Conservation (phyloP, 495 filamentous ascomycete species). For the Xylaria acuta region DNA sequence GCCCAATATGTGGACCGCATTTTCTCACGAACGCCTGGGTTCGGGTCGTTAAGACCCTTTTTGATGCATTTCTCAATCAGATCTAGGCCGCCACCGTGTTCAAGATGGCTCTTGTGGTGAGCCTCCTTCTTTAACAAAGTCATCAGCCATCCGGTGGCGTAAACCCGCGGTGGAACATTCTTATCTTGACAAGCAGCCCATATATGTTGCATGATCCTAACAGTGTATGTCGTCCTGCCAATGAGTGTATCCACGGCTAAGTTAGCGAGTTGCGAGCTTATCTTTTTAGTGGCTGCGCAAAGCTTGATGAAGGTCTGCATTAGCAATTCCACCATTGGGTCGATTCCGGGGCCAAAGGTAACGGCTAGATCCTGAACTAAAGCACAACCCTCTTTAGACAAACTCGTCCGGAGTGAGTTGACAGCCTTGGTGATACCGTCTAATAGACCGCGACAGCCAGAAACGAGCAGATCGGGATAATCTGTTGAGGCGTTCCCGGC, state of each 20-base stretch:
- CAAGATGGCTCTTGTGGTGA: slow-evolving; percentile 78
- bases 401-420: slow-evolving; percentile 85
- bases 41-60: slow-evolving; percentile 83
- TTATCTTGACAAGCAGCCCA: slow-evolving; percentile 84
- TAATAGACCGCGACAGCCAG: slow-evolving; percentile 72
- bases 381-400: slow-evolving; percentile 83
- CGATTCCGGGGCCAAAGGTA: slow-evolving; percentile 76
- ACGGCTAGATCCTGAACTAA: slow-evolving; percentile 86
- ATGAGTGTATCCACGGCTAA: slow-evolving; percentile 77
- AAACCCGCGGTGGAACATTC: slow-evolving; percentile 82
- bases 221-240: slow-evolving; percentile 75
- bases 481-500: slow-evolving; percentile 85
- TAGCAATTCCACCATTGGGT: slow-evolving; percentile 88
- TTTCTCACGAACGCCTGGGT: slow-evolving; percentile 82
- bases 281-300: slow-evolving; percentile 87
- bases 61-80: slow-evolving; percentile 85
- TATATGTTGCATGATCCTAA: slow-evolving; percentile 83
- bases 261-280: slow-evolving; percentile 80
- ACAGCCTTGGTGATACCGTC: slow-evolving; percentile 91
- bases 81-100: slow-evolving; percentile 82
- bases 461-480: slow-evolving; percentile 70
- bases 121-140: slow-evolving; percentile 79
- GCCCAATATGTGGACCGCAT: slow-evolving; percentile 87
- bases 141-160: slow-evolving; percentile 81
- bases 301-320: slow-evolving; percentile 90